These are phyloP conservation scores for Darksidea phi DNA, from an alignment of 495 filamentous ascomycete species.

Conservation along the genomic window DNA sequence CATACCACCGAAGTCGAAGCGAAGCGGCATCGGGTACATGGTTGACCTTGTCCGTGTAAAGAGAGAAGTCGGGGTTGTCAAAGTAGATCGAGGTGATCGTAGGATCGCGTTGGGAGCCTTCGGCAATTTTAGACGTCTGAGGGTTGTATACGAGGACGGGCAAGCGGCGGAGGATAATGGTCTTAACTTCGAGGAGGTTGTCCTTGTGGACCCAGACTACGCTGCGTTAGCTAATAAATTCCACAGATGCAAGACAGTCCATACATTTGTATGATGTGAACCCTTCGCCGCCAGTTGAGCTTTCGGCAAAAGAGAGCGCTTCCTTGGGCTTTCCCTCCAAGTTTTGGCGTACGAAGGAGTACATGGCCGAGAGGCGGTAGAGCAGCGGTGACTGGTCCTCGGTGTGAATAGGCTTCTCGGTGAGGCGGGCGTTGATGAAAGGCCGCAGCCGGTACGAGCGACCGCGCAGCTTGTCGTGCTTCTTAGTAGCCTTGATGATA, in stretches of 20 bases:
- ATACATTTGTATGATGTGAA: constrained; percentile 90
- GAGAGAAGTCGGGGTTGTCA: constrained; percentile 77
- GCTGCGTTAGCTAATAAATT: background rate
- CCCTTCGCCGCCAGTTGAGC: constrained; percentile 55
- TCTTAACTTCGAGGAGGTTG: constrained; percentile 94
- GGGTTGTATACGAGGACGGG: constrained; percentile 93
- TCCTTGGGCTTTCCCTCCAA: constrained; percentile 55
- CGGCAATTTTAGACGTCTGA: constrained; percentile 71
- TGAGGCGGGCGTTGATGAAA: constrained; percentile 82
- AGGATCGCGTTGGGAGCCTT: constrained; percentile 75
- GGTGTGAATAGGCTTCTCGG: constrained; percentile 87
- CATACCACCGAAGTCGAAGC: constrained; percentile 87
- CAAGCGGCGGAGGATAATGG: constrained; percentile 82
- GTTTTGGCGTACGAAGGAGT: constrained; percentile 84
- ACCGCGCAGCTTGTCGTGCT: constrained; percentile 90
- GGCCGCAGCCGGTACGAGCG: constrained; percentile 78
- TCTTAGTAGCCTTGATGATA: constrained; percentile 96
- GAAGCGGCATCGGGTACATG: constrained; percentile 75
- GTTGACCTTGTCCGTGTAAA: constrained; percentile 83
- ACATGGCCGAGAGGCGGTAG: constrained; percentile 90
- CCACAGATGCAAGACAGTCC: constrained; percentile 19
- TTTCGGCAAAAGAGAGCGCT: constrained; percentile 37
- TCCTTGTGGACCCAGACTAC: constrained; percentile 91
- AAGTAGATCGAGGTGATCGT: constrained; percentile 95
- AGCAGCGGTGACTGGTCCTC: constrained; percentile 91